Conservation (phyloP, 1,284 basidiomycete genomes). For the Trichosporon sp. region DNA sequence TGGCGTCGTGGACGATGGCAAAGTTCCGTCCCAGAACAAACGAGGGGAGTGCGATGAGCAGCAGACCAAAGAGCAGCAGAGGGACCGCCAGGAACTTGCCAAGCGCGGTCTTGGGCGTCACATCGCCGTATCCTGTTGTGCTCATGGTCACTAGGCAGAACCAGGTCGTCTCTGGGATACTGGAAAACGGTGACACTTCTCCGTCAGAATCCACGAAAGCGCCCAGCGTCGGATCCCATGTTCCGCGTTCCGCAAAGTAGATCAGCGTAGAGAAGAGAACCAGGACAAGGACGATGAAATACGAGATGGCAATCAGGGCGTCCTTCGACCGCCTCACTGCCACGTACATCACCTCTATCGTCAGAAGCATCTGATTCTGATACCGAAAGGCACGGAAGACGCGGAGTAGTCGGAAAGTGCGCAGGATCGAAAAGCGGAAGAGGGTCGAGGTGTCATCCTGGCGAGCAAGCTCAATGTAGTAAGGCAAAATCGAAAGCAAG, state of each 20-base stretch:
- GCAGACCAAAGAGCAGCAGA: conserved; percentile 72
- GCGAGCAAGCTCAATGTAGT: conserved; percentile 76
- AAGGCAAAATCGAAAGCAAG: conserved; percentile 73
- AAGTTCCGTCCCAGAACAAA: conserved; percentile 86
- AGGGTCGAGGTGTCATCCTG: conserved; percentile 77
- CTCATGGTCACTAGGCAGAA: conserved; percentile 55
- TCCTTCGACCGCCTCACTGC: conserved; percentile 78
- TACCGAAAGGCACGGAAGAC: conserved; percentile 83
- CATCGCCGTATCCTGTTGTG: conserved; percentile 61
- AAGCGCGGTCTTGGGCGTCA: conserved; percentile 72
- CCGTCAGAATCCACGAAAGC: conserved; percentile 78
- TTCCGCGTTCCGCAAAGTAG: conserved; percentile 80
- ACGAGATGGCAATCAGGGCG: conserved; percentile 73
- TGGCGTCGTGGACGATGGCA: conserved; percentile 75
- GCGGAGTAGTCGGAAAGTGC: conserved; percentile 71
- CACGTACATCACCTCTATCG: conserved; percentile 88
- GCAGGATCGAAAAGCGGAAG: conserved; percentile 75
- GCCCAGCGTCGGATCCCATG: conserved; percentile 71
- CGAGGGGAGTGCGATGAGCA: conserved; percentile 78
- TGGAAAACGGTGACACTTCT: conserved; percentile 55
- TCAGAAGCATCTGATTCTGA: conserved; percentile 59
- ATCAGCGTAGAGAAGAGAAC: conserved; percentile 78
- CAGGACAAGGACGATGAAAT: conserved; percentile 81
- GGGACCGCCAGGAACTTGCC: conserved; percentile 77
- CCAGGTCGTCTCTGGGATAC: conserved; percentile 72